Evolutionary conservation across 2,329 filamentous ascomycete species (phyloP), one percentile per base, ranked within the genome.

Genomic region (Sporothrix inflata): DNA sequence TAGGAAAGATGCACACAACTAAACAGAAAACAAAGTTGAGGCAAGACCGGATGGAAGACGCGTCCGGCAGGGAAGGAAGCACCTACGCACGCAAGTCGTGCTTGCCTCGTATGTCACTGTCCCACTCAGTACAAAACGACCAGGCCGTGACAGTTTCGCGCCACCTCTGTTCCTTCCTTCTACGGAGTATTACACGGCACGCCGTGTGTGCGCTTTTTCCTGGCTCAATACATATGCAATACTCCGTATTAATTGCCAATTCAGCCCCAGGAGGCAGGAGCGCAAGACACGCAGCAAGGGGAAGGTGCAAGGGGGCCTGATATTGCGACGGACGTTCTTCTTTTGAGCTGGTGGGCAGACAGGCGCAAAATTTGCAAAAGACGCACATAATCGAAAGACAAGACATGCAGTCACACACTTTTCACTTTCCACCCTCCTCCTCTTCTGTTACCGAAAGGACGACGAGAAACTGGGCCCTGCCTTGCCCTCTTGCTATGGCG

Each of bases 401-500:
- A 63, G 57, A 42, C 34, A 63, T n/a, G 12, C n/a, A 2, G 57
- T 61, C 30, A 61, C 57, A 61, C 57, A 42, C 57, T 19, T 40
- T 21, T 16, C 49, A 53, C 49, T 53, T 21, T 51, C 47, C 12
- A 21, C 19, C 19, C 19, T 51, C 51, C 12, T 30, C 14, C 12
- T 40, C 21, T 27, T 55, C 21, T 55, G 21, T n/a, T 65, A 24
- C 60, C 21, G 19, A 45, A 24, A 27, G 38, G 38, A 53, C 38
- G 16, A 27, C 24, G 60, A 24, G 7, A 66, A 49, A 34, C 34
- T 38, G 57, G 47, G 70, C 61, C n/a, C n/a, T 42, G 49, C 38
- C 63, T 69, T 53, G 42, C 42, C 38, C 38, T 45, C 60, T 63
- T 63, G 60, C 38, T 47, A 42, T 69, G 72, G 70, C 70, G 72